phyloP scores from a whole-genome alignment of 805 yeast species.

The Pichia sporocuriosa region DNA sequence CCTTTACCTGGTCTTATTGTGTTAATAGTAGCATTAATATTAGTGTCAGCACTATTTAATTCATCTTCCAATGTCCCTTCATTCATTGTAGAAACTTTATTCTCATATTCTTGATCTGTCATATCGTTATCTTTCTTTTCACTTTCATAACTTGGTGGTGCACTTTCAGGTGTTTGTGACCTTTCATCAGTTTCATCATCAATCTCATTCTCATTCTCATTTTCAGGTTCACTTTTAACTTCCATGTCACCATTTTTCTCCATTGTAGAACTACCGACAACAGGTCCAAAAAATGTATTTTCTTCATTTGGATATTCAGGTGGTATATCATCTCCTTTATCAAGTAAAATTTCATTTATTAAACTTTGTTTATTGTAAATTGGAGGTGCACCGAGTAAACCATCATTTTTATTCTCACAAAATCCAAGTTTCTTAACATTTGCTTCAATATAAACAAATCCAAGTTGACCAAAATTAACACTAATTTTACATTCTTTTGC shows the following conservation, averaged over 20 bases:
- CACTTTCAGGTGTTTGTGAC: slow-evolving; percentile 19
- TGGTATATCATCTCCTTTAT: slow-evolving; percentile 67
- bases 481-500: slow-evolving; percentile 42
- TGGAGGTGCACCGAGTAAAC: slow-evolving; percentile 35
- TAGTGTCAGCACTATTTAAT: neutral
- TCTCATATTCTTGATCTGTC: slow-evolving; percentile 4
- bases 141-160: slow-evolving; percentile 27
- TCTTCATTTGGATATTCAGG: slow-evolving; percentile 62
- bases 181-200: neutral
- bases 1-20: slow-evolving; percentile 1
- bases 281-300: slow-evolving; percentile 54
- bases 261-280: slow-evolving; percentile 3
- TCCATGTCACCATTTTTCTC: neutral
- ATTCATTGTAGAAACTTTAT: neutral
- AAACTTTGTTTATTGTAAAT: slow-evolving; percentile 25
- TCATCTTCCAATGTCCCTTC: no score
- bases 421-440: slow-evolving; percentile 58
- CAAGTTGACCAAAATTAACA: slow-evolving; percentile 78
- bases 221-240: neutral
- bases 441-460: slow-evolving; percentile 86
- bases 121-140: slow-evolving; percentile 9
- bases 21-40: neutral
- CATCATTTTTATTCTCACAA: slow-evolving; percentile 41
- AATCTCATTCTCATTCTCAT: neutral
- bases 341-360: slow-evolving; percentile 48